Evolutionary conservation across 371 early-diverging fungal species (phyloP).

Genomic region (Mucor circinelloides): DNA sequence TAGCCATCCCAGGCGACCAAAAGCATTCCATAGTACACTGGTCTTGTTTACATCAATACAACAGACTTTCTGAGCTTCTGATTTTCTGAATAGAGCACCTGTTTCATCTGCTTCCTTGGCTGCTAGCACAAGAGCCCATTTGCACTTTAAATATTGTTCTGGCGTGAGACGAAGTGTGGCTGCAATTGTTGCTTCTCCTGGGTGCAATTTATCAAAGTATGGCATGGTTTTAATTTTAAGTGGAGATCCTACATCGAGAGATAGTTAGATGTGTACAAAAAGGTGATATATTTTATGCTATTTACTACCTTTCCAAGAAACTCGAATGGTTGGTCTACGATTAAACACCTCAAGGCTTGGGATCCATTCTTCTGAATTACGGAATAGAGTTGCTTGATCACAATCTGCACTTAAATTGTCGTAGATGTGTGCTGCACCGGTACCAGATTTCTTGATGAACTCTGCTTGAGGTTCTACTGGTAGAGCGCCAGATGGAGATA

Average conservation of each 20-base stretch:
- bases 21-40: constrained; percentile 43
- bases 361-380: constrained; percentile 27
- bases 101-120: constrained; percentile 34
- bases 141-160: constrained; percentile 65
- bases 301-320: constrained; percentile 36
- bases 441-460: constrained; percentile 21
- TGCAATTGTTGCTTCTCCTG: constrained; percentile 64
- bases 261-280: neutral
- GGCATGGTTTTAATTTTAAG: constrained; percentile 50
- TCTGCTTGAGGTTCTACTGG: neutral
- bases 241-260: constrained; percentile 42
- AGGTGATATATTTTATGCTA: neutral
- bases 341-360: constrained; percentile 28
- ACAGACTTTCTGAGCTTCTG: constrained; percentile 53
- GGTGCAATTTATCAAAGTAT: constrained; percentile 55
- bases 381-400: constrained; percentile 14
- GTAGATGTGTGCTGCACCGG: constrained; percentile 24
- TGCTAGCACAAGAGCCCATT: constrained; percentile 41
- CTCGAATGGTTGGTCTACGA: constrained; percentile 22
- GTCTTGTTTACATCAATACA: constrained; percentile 54
- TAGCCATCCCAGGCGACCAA: constrained; percentile 47
- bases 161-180: constrained; percentile 72
- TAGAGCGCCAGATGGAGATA: neutral
- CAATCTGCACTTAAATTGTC: constrained; percentile 23
- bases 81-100: constrained; percentile 40